Evolutionary conservation across 2,329 filamentous ascomycete genomes (phyloP).

Genomic region (Trichoderma pleuroti): DNA sequence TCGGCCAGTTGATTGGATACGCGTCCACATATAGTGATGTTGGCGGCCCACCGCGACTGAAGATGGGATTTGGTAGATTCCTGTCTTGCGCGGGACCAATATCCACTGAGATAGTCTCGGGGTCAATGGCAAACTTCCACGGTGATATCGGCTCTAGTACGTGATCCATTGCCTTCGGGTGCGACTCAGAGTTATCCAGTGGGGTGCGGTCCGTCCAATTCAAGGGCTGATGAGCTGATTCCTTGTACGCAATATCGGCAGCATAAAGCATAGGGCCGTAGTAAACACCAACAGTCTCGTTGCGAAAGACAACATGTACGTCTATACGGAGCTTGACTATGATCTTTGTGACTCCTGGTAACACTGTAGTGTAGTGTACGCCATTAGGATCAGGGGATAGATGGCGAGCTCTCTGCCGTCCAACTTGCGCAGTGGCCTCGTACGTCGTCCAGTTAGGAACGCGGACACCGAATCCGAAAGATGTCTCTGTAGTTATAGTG

Average conservation of each 20-base stretch:
- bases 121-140: background rate
- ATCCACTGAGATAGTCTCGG: background rate
- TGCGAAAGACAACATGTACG: background rate
- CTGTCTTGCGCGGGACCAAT: background rate
- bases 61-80: background rate
- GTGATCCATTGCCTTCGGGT: background rate
- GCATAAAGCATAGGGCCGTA: background rate
- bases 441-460: background rate
- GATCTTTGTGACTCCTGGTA: background rate
- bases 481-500: background rate
- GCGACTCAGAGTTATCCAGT: background rate
- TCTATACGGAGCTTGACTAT: background rate
- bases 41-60: background rate
- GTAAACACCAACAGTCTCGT: background rate
- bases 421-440: background rate
- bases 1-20: background rate
- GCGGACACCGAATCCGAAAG: background rate
- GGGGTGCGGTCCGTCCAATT: background rate
- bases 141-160: background rate
- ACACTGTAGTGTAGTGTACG: background rate
- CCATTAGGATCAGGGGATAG: background rate
- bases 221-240: background rate
- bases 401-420: background rate
- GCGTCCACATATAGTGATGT: background rate
- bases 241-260: background rate